A percentile compares a stretch with the other conserved stretches of the same genome.
Evolutionary conservation across 1,139 yeast genomes (phyloP).

Genomic region (Maudiozyma humilis): DNA sequence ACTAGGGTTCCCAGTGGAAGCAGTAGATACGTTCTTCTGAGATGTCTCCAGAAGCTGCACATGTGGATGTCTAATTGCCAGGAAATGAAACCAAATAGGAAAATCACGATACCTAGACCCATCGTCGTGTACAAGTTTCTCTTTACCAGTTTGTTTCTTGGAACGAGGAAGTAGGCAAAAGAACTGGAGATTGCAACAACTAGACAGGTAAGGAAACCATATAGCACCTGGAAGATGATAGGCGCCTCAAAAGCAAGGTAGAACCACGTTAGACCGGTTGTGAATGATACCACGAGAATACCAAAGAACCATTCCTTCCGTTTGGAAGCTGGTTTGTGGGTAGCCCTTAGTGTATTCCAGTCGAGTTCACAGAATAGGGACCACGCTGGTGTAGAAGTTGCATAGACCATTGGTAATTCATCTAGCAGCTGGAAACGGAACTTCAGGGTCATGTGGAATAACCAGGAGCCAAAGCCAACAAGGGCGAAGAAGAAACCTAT

Average conservation of each 20-base stretch:
- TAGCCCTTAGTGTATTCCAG: conserved; percentile 8
- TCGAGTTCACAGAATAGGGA: conserved; percentile 51
- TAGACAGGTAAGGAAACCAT: conserved; percentile 47
- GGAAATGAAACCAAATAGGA: conserved; percentile 62
- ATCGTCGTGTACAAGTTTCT: conserved; percentile 46
- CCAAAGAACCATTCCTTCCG: conserved; percentile 37
- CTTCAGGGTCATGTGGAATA: conserved; percentile 88
- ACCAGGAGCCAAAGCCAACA: conserved; percentile 91
- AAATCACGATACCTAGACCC: conserved; percentile 53
- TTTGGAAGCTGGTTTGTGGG: conserved; percentile 33
- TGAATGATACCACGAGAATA: conserved; percentile 44
- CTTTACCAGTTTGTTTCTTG: conserved; percentile 38
- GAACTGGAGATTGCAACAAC: conserved; percentile 49
- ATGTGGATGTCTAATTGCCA: conserved; percentile 77
- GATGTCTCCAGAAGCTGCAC: conserved; percentile 53
- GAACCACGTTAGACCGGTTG: conserved; percentile 49
- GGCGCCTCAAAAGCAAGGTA: conserved; percentile 73
- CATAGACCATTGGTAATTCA: conserved; percentile 96
- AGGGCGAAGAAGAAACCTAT: conserved; percentile 72
- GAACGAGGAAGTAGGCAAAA: conserved; percentile 35
- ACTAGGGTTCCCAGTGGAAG: conserved; percentile 81
- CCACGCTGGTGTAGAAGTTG: conserved; percentile 93
- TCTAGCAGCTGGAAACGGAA: conserved; percentile 87
- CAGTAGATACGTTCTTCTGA: conserved; percentile 62
- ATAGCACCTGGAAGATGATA: conserved; percentile 73